Conservation (phyloP, 495 filamentous ascomycete species). For the Amphirosellinia nigrospora region DNA sequence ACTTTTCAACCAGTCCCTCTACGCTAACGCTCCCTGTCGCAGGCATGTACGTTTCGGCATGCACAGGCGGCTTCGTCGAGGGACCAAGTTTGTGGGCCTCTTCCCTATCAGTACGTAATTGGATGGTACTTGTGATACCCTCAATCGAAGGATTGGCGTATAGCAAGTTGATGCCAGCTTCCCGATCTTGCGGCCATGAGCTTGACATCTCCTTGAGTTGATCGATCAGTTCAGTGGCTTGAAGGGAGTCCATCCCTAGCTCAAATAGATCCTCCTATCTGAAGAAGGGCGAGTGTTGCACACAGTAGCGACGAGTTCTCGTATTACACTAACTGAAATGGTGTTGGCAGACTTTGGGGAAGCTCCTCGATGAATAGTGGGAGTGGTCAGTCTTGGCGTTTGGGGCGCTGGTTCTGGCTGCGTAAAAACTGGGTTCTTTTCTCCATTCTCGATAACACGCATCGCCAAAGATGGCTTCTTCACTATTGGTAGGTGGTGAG, state of each 20-base stretch:
- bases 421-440: not conserved
- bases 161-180: not conserved
- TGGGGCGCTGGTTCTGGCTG: not conserved
- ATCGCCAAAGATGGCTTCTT: not conserved
- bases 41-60: not conserved
- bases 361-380: not conserved
- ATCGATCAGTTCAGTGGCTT: not conserved
- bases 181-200: not conserved
- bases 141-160: conserved; percentile 4
- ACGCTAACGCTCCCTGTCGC: not conserved
- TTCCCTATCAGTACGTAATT: not conserved
- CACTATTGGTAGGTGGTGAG: not conserved
- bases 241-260: not conserved
- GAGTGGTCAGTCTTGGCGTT: not conserved
- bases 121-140: not conserved
- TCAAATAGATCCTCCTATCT: not conserved
- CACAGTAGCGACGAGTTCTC: not conserved
- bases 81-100: not conserved
- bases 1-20: not conserved
- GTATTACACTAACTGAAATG: not conserved
- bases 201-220: not conserved
- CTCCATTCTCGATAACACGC: not conserved
- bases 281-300: not conserved
- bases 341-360: not conserved
- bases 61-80: not conserved